Base-by-base conservation (phyloP, 306 rosid species). In the Psophocarpus tetragonolobus region DNA sequence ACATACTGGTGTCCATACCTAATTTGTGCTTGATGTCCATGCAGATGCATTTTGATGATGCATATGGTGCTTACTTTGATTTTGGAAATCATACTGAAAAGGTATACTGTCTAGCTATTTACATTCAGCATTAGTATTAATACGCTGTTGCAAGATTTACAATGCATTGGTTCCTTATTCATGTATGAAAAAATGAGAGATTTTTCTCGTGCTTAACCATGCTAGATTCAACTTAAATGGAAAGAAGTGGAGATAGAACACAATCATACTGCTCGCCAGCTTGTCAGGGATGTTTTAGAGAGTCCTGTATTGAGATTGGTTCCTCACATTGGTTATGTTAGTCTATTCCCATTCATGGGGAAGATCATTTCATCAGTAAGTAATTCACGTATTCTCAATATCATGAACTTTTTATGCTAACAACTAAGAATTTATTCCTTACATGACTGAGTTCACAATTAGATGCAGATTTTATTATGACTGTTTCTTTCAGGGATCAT, bases 11-110 rank as follows among this genome's bases (percentile, higher is more conserved):
- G 61, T 33, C n/a, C 69, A 26, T 78, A 42, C 42, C 84, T 83
- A 70, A 82, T 71, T 68, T 51, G 44, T 80, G 73, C 51, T 82
- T 80, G 79, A 77, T 88, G 76, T 68, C 33, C 70, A 26, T 83
- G 64, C 97, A 95, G 98, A 89, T 95, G 91, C 97, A 95, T 83
- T 89, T 89, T 63, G 96, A 91, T 76, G 75, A 83, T 27, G 82
- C 83, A 6, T 67, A 86, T 71, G 98, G 97, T 78, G 89, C 97
- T 71, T 95, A 92, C 82, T 86, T 92, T 82, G 98, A 95, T 85
- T 95, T 89, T 47, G 97, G 98, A 66, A 89, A 88, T 86, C 97
- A 95, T 84, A 92, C 99, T 8, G 99, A 95, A 79, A 95, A 92
- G 97, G 99, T 95, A 91, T 27, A 41, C 51, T 47, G 30, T 38